Base-by-base conservation (phyloP, 2,329 filamentous ascomycete genomes). In the Epichloe bromicola region DNA sequence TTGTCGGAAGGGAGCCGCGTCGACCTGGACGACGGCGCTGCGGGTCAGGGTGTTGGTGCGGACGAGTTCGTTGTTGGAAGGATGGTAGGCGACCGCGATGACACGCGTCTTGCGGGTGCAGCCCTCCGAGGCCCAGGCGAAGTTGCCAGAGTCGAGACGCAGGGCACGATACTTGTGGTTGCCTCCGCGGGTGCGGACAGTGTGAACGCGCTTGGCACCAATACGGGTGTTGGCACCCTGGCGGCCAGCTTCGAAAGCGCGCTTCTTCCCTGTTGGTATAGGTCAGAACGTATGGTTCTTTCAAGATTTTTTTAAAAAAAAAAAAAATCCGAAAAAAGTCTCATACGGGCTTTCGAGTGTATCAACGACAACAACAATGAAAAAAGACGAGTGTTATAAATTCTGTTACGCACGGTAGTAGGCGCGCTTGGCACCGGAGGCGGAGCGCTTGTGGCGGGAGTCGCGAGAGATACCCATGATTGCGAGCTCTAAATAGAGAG, bases 101-200 rank as follows among this genome's bases (percentile, higher is more conserved):
- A 98, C 87, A 80, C 94, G 93, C 75, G 88, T 89, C 85, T 98
- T 98, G 84, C 93, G 91, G 76, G 91, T 87, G 75, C 89, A 80
- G 69, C 91, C 90, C 82, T 98, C 93, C 62, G 89, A 96, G 68
- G 88, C 91, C 93, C 93, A 98, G 67, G 90, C 90, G 78, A 97
- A 98, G 85, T 98, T 98, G 72, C 93, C 93, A 61, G 88, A 85
- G 73, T 98, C 93, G 78, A 98, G 87, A 76, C 93, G 93, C 63
- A 98, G 90, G 65, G 86, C 93, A 76, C 93, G 91, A 87, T 94
- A 96, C 82, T 98, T 98, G 79, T 87, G 88, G 88, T 98, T 98
- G 66, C 93, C 93, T 74, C 93, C 89, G 72, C 90, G 90, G 69
- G 88, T 95, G 76, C 89, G 90, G 76, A 96, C 88, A 70, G 93